Conservation (phyloP, 2,329 filamentous ascomycete species). For the Aspergillus puulaauensis region DNA sequence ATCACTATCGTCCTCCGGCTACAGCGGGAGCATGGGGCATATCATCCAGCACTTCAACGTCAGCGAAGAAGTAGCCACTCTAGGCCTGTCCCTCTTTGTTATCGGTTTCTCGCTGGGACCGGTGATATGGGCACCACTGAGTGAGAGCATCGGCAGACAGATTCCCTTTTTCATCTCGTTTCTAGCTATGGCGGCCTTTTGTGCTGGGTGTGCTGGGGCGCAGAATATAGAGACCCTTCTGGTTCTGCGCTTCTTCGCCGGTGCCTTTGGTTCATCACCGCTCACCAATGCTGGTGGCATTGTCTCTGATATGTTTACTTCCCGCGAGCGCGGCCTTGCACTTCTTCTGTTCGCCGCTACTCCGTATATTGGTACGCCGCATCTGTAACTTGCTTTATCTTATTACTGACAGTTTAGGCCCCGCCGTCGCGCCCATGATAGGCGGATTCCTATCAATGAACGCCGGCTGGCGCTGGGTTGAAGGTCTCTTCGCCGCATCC, state of each 20-base stretch:
- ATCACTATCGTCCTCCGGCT: constrained; percentile 44
- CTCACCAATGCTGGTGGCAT: constrained; percentile 64
- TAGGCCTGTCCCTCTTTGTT: constrained; percentile 48
- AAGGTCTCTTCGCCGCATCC: constrained; percentile 63
- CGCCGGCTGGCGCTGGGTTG: constrained; percentile 69
- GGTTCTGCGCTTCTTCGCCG: constrained; percentile 66
- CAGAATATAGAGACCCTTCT: constrained; percentile 61
- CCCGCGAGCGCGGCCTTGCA: constrained; percentile 56
- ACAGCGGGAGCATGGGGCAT: constrained; percentile 38
- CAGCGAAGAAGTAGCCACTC: constrained; percentile 38
- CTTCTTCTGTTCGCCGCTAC: constrained; percentile 65
- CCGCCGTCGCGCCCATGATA: constrained; percentile 63
- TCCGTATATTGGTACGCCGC: constrained; percentile 42
- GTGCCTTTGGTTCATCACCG: constrained; percentile 61
- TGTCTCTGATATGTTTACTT: constrained; percentile 61
- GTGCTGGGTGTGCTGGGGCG: constrained; percentile 57
- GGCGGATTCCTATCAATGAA: constrained; percentile 66
- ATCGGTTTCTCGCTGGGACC: constrained; percentile 49
- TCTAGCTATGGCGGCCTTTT: constrained; percentile 57
- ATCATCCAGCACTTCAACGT: constrained; percentile 37
- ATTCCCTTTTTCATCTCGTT: constrained; percentile 35
- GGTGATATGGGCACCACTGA: constrained; percentile 45
- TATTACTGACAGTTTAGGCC: constrained; percentile 36
- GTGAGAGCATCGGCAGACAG: constrained; percentile 40
- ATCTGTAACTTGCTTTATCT: too few relatives aligned